Percentiles rank a stretch among this genome's conserved stretches.
Conservation (phyloP, 345 rosid species). For the Limnanthes douglasii region DNA sequence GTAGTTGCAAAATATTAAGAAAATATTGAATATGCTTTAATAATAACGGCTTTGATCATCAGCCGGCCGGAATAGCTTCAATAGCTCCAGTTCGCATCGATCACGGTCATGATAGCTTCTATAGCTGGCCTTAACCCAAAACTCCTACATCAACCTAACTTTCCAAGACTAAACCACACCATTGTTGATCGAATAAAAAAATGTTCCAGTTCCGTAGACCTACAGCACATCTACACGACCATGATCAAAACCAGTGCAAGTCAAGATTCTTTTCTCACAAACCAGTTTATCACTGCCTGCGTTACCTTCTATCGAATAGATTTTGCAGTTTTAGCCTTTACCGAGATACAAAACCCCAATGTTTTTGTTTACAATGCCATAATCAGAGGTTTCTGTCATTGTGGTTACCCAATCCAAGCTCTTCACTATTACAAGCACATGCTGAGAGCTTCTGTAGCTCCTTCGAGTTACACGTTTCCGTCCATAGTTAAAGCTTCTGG, state of each 20-base stretch:
- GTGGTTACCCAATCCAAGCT: slow-evolving; percentile 25
- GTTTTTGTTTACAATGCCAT: slow-evolving; percentile 60
- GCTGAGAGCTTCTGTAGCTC: slow-evolving; percentile 35
- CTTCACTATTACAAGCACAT: slow-evolving; percentile 20
- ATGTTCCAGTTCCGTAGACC: no score
- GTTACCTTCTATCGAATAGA: slow-evolving; percentile 16
- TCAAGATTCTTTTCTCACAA: slow-evolving; percentile 39
- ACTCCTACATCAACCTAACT: no score
- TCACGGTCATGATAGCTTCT: no score
- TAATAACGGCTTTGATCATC: no score
- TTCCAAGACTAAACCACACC: no score
- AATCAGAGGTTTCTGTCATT: slow-evolving; percentile 29
- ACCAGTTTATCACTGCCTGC: slow-evolving; percentile 52
- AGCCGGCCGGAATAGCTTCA: no score
- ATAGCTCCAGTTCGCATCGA: no score
- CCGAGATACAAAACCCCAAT: slow-evolving; percentile 36
- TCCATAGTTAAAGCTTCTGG: slow-evolving; percentile 48
- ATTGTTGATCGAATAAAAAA: no score
- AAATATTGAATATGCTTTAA: no score
- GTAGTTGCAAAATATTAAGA: no score
- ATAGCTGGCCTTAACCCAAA: no score
- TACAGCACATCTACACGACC: no score
- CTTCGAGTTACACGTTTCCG: slow-evolving; percentile 55
- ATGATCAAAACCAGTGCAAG: slow-evolving; percentile 40
- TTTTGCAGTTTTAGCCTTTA: slow-evolving; percentile 29